Base-by-base conservation (phyloP, 768 basidiomycete genomes). In the Cubamyces lactineus region DNA sequence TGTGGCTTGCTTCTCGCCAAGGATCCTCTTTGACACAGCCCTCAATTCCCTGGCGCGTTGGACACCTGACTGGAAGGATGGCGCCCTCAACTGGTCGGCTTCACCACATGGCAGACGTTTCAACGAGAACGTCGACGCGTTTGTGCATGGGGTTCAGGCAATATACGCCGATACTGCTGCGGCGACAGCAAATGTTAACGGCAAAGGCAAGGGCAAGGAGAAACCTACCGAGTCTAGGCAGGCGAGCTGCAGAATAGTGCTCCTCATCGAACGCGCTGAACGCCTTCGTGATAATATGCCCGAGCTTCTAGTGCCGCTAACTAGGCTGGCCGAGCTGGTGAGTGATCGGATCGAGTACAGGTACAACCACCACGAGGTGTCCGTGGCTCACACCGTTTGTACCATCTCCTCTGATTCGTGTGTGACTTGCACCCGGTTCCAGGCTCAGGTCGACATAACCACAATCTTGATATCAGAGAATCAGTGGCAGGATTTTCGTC, bases 401-500 rank as follows among this genome's bases (percentile, higher is more conserved):
- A 42, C 15, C 41, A 1, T 1, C 12, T 9, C 1, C 17, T 43
- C 23, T 28, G 7, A 53, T 28, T 16, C 7, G 21, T 17, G 15
- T 13, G 16, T 8, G 17, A 13, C 50, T 39, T 54, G 57, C 42
- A 19, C 26, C 38, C 34, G 13, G 28, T 16, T 63, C 9, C 62
- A 92, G 91, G 75, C 88, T 15, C 80, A 76, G 55, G 72, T 88
- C 9, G 82, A 86, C 28, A 65, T 92, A 30, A 81, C 80, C 1
- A 82, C 86, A 0, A 75, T 92, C 5, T 80, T 91, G 52, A 68
- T 89, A 17, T 92, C 90, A 1, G 80, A 82, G 53, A 79, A 83
- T 9, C 78, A 79, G 15, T 93, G 92, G 91, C 84, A 86, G 54
- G 84, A 89, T 61, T 80, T 91, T 50, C 81, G 84, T n/a, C 90